Base-by-base conservation (phyloP, 768 basidiomycete genomes). In the Tricholoma matsutake region DNA sequence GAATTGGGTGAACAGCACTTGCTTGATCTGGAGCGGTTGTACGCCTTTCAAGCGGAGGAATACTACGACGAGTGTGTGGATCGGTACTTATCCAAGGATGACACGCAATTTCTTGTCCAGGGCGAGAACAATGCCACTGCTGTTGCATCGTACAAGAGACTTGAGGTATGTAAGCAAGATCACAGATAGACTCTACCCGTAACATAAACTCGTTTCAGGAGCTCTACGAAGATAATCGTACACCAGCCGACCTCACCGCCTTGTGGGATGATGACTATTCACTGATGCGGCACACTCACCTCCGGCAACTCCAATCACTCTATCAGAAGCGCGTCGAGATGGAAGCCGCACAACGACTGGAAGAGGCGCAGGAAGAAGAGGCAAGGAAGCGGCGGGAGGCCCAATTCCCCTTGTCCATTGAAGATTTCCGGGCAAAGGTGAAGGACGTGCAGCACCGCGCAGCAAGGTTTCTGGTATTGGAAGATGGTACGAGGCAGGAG, bases 391-490 rank as follows among this genome's bases (percentile, higher is more conserved):
- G 57, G 20, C 68, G 62, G 6, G 72, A 75, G 16, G 64, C 66
- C 6, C 66, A 67, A 52, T 79, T 80, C 59, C 80, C 80, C 4
- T 51, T 55, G 10, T 69, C 68, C 22, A 64, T 69, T 4, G 73
- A 69, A 14, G 78, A 80, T 0, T 81, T 73, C 62, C 32, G 68
- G 8, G 56, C 39, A 16, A 77, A 75, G 65, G 25, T 71, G 6
- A 77, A 76, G 18, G 83, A 84, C 25, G 68, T 76, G 0, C 78
- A 83, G 70, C 67, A 81, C n/a, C 79, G 85, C 1, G 74, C 79
- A 8, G 84, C 84, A 20, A 73, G 74, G 53, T 86, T 84, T 65
- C 70, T 87, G 31, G 60, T 66, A 6, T 6, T 53, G 35, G 63
- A 64, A 0, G 70, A 76, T 51, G 54, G 53, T 8, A 37, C 51